These are phyloP conservation scores for Leucaena leucocephala DNA, from an alignment of 306 rosid species.

Conservation along the genomic window DNA sequence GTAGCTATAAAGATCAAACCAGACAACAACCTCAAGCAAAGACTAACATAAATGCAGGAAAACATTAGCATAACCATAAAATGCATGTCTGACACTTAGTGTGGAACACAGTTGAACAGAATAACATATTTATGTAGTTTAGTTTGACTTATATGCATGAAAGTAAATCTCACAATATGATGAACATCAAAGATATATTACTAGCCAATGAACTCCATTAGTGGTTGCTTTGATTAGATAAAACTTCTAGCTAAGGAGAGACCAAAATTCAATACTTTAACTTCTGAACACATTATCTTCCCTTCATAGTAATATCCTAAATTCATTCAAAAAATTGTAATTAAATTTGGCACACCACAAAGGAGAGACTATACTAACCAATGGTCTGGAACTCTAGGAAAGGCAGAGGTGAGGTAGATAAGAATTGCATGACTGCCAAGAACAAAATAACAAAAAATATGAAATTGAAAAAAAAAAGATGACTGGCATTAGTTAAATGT, in stretches of 20 bases:
- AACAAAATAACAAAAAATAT: conserved; percentile 22
- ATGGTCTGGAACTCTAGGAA: conserved; percentile 81
- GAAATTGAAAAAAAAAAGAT: not conserved
- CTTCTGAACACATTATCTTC: not conserved
- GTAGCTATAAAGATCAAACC: not conserved
- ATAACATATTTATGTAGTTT: conserved; percentile 1
- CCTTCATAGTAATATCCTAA: conserved; percentile 1
- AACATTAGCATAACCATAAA: not conserved
- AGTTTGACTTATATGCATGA: conserved; percentile 15
- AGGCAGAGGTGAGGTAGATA: conserved; percentile 69
- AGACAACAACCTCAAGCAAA: conserved; percentile 15
- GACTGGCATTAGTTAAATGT: not conserved
- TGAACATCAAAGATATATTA: not conserved
- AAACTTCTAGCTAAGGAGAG: conserved; percentile 1
- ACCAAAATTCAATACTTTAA: not conserved
- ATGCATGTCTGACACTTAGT: not conserved
- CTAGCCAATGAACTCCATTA: conserved; percentile 9
- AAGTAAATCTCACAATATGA: conserved; percentile 15
- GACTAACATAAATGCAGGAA: not conserved
- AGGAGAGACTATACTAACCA: conserved; percentile 59
- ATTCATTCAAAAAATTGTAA: not conserved
- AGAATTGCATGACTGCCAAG: conserved; percentile 85
- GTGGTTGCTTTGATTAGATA: not conserved
- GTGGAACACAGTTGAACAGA: not conserved
- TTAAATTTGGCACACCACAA: conserved; percentile 10